phyloP scores from a whole-genome alignment of 768 basidiomycete genomes.

The Termitomyces bulborhizus region DNA sequence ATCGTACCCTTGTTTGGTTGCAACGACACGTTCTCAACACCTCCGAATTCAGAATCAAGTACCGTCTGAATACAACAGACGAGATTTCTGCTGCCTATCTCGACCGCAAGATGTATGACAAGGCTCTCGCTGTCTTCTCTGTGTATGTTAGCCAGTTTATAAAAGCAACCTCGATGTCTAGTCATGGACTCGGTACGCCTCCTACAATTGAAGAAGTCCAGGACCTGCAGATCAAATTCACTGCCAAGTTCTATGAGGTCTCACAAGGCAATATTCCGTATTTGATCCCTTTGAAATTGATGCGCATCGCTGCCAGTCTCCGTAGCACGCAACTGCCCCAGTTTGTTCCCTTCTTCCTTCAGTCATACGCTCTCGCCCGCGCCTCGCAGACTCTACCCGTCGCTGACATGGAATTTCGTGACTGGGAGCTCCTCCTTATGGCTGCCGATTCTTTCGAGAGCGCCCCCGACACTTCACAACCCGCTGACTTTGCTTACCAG shows the following conservation, averaged over 20 bases:
- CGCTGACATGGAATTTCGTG: constrained; percentile 26
- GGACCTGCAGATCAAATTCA: constrained; percentile 15
- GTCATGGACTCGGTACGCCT: neutral
- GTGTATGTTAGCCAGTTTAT: constrained; percentile 5
- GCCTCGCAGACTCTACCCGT: constrained; percentile 17
- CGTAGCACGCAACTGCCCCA: constrained; percentile 25
- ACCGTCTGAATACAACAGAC: constrained; percentile 9
- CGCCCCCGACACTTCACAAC: constrained; percentile 15
- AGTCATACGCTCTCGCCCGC: constrained; percentile 37
- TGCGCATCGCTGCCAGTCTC: constrained; percentile 26
- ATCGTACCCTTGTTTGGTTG: constrained; percentile 19
- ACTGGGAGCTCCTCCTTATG: constrained; percentile 43
- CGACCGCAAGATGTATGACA: constrained; percentile 20
- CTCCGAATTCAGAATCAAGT: neutral
- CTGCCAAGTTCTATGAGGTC: constrained; percentile 18
- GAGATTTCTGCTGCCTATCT: constrained; percentile 25
- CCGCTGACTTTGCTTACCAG: constrained; percentile 26
- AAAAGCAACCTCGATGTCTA: neutral
- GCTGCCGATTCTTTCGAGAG: constrained; percentile 32
- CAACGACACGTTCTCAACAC: neutral
- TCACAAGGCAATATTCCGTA: constrained; percentile 19
- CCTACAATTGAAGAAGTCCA: constrained; percentile 13
- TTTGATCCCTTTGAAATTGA: constrained; percentile 24
- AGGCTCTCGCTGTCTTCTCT: constrained; percentile 16
- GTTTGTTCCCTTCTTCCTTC: constrained; percentile 34